These are phyloP conservation scores for Chenopodium album DNA, from an alignment of 148 eudicot species.

Conservation along the genomic window DNA sequence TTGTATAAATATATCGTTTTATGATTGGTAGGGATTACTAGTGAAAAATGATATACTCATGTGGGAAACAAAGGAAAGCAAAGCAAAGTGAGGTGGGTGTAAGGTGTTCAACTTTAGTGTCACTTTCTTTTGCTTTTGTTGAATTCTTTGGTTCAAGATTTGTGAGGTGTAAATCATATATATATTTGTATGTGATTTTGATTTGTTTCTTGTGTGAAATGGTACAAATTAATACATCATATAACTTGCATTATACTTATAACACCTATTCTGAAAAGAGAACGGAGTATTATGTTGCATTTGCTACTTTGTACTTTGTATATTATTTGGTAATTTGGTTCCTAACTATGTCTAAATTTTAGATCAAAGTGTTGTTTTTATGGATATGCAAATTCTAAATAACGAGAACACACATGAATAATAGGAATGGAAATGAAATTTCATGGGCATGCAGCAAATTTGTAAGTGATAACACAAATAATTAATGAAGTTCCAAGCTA, in stretches of 20 bases:
- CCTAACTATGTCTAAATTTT: too few species aligned
- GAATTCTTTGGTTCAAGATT: neutral
- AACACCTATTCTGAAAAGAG: neutral
- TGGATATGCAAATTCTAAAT: too few species aligned
- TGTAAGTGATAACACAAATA: too few species aligned
- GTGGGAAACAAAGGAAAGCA: neutral
- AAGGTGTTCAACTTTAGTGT: neutral
- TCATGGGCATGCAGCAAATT: too few species aligned
- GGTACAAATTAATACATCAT: neutral
- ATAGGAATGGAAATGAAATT: too few species aligned
- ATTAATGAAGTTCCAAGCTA: too few species aligned
- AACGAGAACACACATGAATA: too few species aligned
- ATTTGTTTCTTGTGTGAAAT: neutral
- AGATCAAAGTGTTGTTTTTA: too few species aligned
- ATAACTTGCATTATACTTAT: neutral
- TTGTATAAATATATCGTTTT: neutral
- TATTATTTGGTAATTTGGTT: too few species aligned
- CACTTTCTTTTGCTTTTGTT: constrained; percentile 1
- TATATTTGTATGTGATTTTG: neutral
- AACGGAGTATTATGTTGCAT: too few species aligned
- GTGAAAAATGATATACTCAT: neutral
- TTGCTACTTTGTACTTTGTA: too few species aligned
- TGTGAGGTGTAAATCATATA: neutral
- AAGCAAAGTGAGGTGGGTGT: neutral
- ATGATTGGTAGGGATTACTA: neutral